Percentiles rank a stretch among this genome's conserved stretches.
Evolutionary conservation across 345 rosid genomes (phyloP).

Genomic region (Pistacia atlantica): DNA sequence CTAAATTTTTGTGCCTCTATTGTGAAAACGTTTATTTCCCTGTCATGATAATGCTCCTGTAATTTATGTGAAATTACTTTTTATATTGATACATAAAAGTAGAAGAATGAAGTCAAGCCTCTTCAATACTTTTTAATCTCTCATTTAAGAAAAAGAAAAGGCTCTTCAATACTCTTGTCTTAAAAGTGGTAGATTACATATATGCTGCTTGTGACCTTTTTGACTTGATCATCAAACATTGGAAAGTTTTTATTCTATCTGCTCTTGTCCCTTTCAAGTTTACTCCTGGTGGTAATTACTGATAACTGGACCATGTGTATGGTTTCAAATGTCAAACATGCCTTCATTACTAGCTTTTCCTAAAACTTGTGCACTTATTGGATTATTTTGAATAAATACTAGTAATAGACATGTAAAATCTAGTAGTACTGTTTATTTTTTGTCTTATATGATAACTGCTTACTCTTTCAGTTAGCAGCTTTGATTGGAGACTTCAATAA

Average conservation of each 20-base stretch:
- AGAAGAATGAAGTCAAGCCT: background rate
- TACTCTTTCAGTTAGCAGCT: constrained; percentile 72
- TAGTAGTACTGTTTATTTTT: background rate
- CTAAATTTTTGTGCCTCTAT: background rate
- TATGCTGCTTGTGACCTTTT: background rate
- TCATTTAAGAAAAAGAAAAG: background rate
- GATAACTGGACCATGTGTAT: background rate
- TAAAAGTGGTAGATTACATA: background rate
- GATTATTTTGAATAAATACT: background rate
- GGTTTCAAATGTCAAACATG: background rate
- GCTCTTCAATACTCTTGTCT: background rate
- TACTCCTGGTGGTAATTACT: background rate
- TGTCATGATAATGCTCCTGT: background rate
- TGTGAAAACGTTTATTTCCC: background rate
- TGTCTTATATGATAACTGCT: constrained; percentile 16
- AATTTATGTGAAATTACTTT: background rate
- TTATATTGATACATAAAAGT: background rate
- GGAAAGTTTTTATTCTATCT: background rate
- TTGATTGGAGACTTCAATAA: constrained; percentile 95
- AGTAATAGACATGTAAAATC: background rate
- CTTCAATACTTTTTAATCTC: too few relatives aligned
- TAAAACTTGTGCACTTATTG: background rate
- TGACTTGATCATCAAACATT: background rate
- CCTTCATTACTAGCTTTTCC: background rate
- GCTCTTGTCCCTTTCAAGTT: background rate